phyloP scores from a whole-genome alignment of 805 yeast genomes.

The Cyberlindnera japonica region DNA sequence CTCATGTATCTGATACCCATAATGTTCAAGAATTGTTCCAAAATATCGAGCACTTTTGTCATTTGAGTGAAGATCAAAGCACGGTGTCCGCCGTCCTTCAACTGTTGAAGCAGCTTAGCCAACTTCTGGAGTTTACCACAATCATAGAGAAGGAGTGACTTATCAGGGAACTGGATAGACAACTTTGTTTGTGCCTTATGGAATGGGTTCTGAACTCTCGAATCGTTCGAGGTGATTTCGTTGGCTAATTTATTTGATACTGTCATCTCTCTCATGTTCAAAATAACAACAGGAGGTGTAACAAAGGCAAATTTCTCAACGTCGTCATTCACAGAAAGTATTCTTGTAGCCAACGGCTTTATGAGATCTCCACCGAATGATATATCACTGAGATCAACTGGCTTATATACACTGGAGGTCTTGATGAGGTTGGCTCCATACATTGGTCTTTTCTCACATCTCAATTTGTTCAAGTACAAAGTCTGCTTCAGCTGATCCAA shows the following conservation, averaged over 20 bases:
- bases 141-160: conserved; percentile 85
- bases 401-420: conserved; percentile 34
- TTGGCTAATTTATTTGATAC: conserved; percentile 37
- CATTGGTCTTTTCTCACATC: conserved; percentile 63
- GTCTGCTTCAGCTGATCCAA: conserved; percentile 53
- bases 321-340: conserved; percentile 39
- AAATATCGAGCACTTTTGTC: conserved; percentile 92
- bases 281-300: conserved; percentile 80
- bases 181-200: conserved; percentile 82
- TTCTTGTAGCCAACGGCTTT: conserved; percentile 40
- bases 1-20: conserved; percentile 95
- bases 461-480: conserved; percentile 58
- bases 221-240: conserved; percentile 30
- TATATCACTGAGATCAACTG: conserved; percentile 21
- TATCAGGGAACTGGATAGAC: conserved; percentile 95
- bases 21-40: conserved; percentile 89
- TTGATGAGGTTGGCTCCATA: conserved; percentile 59
- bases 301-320: conserved; percentile 79
- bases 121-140: conserved; percentile 94
- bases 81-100: conserved; percentile 85
- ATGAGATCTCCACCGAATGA: conserved; percentile 31
- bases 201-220: conserved; percentile 46
- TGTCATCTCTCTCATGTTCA: conserved; percentile 58
- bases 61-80: conserved; percentile 96
- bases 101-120: conserved; percentile 67